Percentiles rank a stretch among this genome's conserved stretches.
phyloP scores from a whole-genome alignment of 306 rosid genomes.

The Cicer chorassanicum region DNA sequence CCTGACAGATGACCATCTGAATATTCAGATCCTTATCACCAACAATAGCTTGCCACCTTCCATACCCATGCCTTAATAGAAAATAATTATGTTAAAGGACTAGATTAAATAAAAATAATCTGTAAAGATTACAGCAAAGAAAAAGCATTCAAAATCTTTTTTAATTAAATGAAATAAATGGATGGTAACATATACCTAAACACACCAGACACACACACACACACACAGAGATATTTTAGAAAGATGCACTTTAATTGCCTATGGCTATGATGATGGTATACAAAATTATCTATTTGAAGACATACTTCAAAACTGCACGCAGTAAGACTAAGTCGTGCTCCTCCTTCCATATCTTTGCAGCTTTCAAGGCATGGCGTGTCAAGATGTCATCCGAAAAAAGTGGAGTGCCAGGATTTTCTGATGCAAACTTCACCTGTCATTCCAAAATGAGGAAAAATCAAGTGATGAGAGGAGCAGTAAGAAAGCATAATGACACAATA shows the following conservation, averaged over 20 bases:
- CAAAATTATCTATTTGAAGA: constrained; percentile 3
- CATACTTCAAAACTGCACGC: constrained; percentile 82
- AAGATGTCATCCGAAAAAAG: constrained; percentile 72
- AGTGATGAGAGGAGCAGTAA: background rate
- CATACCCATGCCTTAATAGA: constrained; percentile 86
- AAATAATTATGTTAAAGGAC: constrained; percentile 36
- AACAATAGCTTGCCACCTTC: constrained; percentile 91
- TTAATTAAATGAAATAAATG: too few species aligned
- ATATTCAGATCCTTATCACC: constrained; percentile 87
- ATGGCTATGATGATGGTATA: background rate
- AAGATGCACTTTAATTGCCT: background rate
- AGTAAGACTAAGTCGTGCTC: constrained; percentile 75
- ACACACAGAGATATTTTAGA: background rate
- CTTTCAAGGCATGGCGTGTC: constrained; percentile 68
- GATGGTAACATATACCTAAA: too few species aligned
- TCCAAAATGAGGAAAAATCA: constrained; percentile 31
- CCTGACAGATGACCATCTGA: constrained; percentile 83
- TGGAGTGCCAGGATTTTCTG: constrained; percentile 61
- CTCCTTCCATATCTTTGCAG: constrained; percentile 88
- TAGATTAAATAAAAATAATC: too few species aligned
- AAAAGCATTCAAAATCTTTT: too few species aligned
- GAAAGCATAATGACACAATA: constrained; percentile 7
- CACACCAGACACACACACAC: too few species aligned
- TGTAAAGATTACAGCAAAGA: too few species aligned
- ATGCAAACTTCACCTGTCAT: constrained; percentile 67